Evolutionary conservation across 805 yeast genomes (phyloP), one percentile per base, ranked within the genome.

Genomic region (Candida fluviatilis): DNA sequence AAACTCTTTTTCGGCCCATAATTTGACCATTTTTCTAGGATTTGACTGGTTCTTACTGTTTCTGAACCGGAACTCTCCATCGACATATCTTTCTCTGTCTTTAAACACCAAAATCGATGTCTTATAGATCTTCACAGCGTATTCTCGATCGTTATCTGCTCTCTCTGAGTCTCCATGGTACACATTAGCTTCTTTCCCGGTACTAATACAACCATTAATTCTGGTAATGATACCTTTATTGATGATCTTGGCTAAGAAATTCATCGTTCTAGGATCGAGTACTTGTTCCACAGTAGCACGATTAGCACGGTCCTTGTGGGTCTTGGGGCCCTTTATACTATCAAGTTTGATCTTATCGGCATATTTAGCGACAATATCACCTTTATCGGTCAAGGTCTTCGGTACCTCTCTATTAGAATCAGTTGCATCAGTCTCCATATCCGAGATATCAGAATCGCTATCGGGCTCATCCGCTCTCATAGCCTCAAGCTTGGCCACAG

Each of bases 131-230:
- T 93, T 93, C 36, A 93, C 85, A 0, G 99, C 99, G 50, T 69
- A 81, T 50, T 78, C 95, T 44, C 67, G 72, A 42, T 67, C 70
- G 11, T 25, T 41, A 18, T 34, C 47, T 1, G 58, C 52, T 39
- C 71, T 66, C 10, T 95, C 96, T 55, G 86, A 91, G 48, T 66
- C 71, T 13, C 71, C 74, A 44, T 67, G 74, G 57, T 93, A 93
- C 0, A 93, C 97, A 54, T 93, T 93, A n/a, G 99, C 99, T 61
- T 93, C 99, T 59, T 93, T 93, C 34, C 99, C 99, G 0, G 99
- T 93, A 51, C 93, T 81, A 35, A 93, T 72, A 58, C 98, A 93
- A 10, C 99, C 99, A 51, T 90, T 87, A 51, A 93, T 82, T 48
- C 84, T 79, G 2, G 93, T 79, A 24, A 93, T 78, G 4, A 86